phyloP scores from a whole-genome alignment of 306 rosid genomes.

The Cicer cuneatum region DNA sequence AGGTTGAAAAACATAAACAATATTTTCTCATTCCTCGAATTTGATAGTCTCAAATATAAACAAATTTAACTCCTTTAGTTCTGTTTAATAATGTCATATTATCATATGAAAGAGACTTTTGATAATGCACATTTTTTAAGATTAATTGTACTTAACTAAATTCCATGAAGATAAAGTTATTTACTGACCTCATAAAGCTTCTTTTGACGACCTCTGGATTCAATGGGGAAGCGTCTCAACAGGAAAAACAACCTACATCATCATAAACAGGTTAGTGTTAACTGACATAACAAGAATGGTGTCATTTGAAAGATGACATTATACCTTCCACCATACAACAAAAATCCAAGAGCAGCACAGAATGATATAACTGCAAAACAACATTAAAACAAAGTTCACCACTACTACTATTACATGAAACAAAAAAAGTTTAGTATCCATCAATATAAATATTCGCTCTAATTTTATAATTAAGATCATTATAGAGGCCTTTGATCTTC shows the following conservation, averaged over 20 bases:
- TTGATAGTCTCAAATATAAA: too few relatives aligned
- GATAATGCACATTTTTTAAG: too few relatives aligned
- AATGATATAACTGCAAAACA: slow-evolving; percentile 70
- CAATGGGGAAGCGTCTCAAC: slow-evolving; percentile 79
- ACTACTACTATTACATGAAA: not conserved
- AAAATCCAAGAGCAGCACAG: slow-evolving; percentile 71
- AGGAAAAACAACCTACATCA: slow-evolving; percentile 68
- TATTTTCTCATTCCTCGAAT: too few relatives aligned
- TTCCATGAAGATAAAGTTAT: not conserved
- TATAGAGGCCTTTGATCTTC: slow-evolving; percentile 7
- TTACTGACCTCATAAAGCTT: slow-evolving; percentile 75
- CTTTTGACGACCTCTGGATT: slow-evolving; percentile 80
- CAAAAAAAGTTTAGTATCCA: slow-evolving; percentile 5
- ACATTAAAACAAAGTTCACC: slow-evolving; percentile 37
- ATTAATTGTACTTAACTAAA: too few relatives aligned
- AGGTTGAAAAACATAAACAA: slow-evolving; percentile 11
- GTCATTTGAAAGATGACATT: not conserved
- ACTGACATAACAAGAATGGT: not conserved
- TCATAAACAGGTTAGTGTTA: slow-evolving; percentile 18
- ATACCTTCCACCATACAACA: slow-evolving; percentile 91
- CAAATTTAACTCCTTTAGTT: too few relatives aligned
- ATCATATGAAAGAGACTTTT: too few relatives aligned
- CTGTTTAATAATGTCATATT: too few relatives aligned
- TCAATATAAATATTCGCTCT: not conserved
- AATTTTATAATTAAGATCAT: not conserved